Evolutionary conservation across 2,329 filamentous ascomycete genomes (phyloP).

Genomic region (Colletotrichum ledebouriae): DNA sequence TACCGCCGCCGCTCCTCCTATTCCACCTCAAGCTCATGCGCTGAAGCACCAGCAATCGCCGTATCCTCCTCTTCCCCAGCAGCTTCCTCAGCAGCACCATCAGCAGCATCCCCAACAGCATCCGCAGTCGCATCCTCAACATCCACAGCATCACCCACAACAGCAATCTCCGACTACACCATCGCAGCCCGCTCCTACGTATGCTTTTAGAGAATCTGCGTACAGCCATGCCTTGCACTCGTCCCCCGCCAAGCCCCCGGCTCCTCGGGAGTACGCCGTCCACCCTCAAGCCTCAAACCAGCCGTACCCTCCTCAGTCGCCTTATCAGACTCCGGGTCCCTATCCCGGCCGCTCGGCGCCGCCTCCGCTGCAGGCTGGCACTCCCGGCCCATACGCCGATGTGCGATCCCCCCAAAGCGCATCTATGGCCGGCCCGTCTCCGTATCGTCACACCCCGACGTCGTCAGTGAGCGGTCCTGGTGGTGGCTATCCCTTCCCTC

Average conservation of each 20-base stretch:
- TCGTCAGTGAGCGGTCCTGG: constrained; percentile 57
- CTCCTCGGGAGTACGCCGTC: constrained; percentile 59
- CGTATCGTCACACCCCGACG: constrained; percentile 64
- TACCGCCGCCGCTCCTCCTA: constrained; percentile 31
- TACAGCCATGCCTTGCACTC: constrained; percentile 52
- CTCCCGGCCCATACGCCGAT: constrained; percentile 59
- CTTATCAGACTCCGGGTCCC: constrained; percentile 55
- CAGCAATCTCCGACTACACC: constrained; percentile 45
- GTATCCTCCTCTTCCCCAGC: constrained; percentile 46
- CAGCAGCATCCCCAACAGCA: constrained; percentile 45
- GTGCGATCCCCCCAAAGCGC: constrained; percentile 63
- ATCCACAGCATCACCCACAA: constrained; percentile 36
- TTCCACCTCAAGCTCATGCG: constrained; percentile 35
- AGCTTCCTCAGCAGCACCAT: constrained; percentile 48
- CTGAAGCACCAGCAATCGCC: constrained; percentile 32
- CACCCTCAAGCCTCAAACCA: constrained; percentile 45
- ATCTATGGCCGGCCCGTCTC: constrained; percentile 59
- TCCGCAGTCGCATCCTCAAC: constrained; percentile 28
- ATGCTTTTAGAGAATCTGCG: constrained; percentile 64
- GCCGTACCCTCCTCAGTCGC: constrained; percentile 55
- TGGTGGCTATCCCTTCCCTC: constrained; percentile 66
- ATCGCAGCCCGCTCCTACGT: constrained; percentile 57
- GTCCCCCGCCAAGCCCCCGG: constrained; percentile 61
- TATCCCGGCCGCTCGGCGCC: constrained; percentile 60
- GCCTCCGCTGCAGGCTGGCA: constrained; percentile 58